Percentiles rank a stretch among this genome's conserved stretches.
Conservation (phyloP, 148 eudicot genomes). For the Vaccinium darrowii region DNA sequence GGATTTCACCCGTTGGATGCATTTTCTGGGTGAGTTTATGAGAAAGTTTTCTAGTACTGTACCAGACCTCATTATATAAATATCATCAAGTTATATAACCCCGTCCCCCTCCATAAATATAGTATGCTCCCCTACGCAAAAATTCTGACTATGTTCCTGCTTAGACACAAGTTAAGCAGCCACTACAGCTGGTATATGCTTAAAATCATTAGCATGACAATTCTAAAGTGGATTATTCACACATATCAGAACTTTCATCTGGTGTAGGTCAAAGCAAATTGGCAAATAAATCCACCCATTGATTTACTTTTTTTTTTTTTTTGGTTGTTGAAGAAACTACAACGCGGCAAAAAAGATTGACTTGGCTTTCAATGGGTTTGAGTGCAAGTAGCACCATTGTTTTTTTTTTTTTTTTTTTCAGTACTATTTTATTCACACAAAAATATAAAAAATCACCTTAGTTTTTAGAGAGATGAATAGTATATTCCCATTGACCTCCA, state of each 20-base stretch:
- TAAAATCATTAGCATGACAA: neutral
- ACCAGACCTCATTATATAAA: no score
- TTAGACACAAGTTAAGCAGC: no score
- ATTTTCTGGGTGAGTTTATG: no score
- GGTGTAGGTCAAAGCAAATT: neutral
- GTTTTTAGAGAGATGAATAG: neutral
- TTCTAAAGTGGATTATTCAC: neutral
- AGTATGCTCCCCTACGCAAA: no score
- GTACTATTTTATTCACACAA: neutral
- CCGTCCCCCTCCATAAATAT: no score
- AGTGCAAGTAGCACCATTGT: neutral
- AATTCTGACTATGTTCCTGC: no score
- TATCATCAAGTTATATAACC: no score
- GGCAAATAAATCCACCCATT: neutral
- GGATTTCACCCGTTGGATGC: no score
- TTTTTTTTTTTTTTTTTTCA: neutral
- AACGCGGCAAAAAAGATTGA: neutral
- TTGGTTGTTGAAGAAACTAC: neutral
- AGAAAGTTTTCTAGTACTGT: no score
- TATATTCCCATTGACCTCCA: neutral
- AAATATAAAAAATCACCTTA: neutral
- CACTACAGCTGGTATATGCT: no score
- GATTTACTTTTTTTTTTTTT: neutral
- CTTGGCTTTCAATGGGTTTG: neutral
- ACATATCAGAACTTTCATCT: no score